phyloP scores from a whole-genome alignment of 805 yeast species.

The Metschnikowia peoriensis region DNA sequence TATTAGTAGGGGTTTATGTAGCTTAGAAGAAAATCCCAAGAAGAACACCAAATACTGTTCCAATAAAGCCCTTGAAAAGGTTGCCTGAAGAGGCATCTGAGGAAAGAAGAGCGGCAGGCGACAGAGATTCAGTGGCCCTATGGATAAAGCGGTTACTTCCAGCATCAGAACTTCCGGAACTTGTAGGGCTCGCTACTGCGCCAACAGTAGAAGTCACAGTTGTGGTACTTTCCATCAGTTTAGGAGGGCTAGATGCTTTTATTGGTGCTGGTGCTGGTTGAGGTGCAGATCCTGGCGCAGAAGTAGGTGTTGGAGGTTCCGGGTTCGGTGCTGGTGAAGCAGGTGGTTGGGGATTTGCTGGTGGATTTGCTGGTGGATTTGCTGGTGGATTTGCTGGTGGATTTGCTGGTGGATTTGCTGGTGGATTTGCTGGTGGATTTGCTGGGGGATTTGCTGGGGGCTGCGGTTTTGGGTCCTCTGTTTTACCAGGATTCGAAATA shows the following conservation, averaged over 20 bases:
- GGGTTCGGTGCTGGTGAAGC: slow-evolving; percentile 1
- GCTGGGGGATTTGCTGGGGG: neutral
- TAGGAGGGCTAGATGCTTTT: neutral
- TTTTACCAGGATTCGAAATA: neutral
- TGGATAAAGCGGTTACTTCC: neutral
- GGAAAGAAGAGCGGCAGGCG: slow-evolving; percentile 6
- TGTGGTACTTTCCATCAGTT: neutral
- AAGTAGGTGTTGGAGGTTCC: neutral
- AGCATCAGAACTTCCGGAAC: neutral
- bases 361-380: neutral
- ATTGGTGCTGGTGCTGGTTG: neutral
- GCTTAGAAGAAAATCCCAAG: slow-evolving; percentile 11
- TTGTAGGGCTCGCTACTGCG: neutral
- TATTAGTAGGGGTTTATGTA: slow-evolving; percentile 3
- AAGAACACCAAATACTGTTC: slow-evolving; percentile 11
- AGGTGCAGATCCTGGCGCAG: neutral
- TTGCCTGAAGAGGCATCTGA: slow-evolving; percentile 10
- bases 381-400: neutral
- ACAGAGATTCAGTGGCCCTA: neutral
- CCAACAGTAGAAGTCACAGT: slow-evolving; percentile 3
- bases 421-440: neutral
- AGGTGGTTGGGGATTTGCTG: neutral
- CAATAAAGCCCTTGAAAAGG: slow-evolving; percentile 10
- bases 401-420: neutral
- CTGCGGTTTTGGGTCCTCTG: neutral